Base-by-base conservation (phyloP, 2,329 filamentous ascomycete genomes). In the Cercospora janseana region DNA sequence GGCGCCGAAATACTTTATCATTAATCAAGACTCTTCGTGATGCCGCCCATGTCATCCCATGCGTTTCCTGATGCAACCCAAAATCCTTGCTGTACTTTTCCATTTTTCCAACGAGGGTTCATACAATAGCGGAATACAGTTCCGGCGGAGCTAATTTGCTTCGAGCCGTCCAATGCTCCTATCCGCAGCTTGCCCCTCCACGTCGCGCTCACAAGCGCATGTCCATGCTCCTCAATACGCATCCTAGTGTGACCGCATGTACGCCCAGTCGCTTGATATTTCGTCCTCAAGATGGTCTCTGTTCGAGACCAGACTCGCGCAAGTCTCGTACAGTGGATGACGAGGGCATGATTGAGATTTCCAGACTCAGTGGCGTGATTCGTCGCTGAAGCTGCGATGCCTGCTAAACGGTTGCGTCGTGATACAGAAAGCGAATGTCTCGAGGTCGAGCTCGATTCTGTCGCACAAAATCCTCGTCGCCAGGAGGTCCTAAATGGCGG, bases 401-500 rank as follows among this genome's bases (percentile, higher is more conserved):
- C 20, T 26, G 12, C 35, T 40, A 47, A 8, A 76, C 74, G 27
- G 64, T 85, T 64, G 90, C 87, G 68, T 98, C 93, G 67, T 98
- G 89, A 67, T 95, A 98, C 59, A 89, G 82, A 66, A 97, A 98
- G 62, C 87, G 84, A 56, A 98, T 95, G 70, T 98, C 91, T 61
- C 86, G 80, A 37, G 92, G 89, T 29, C 92, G 78, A 58, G 84
- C 79, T 20, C 81, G 82, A 66, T 96, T 95, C 54, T 81, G 82
- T 47, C 81, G 78, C 20, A 95, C 90, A 64, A 98, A 97, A 8
- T 93, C 86, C 49, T 86, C 87, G 65, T 98, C 90, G 3, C 92
- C 93, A 0, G 87, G 86, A 0, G 93, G 93, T 26, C 65, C 62
- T 63, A 23, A 26, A 26, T 10, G n/a, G 20, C 35, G 35, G 35